A percentile compares a stretch with the other conserved stretches of the same genome.
Evolutionary conservation across 202 grass and related monocot species (phyloP).

Genomic region (Musa balbisiana): DNA sequence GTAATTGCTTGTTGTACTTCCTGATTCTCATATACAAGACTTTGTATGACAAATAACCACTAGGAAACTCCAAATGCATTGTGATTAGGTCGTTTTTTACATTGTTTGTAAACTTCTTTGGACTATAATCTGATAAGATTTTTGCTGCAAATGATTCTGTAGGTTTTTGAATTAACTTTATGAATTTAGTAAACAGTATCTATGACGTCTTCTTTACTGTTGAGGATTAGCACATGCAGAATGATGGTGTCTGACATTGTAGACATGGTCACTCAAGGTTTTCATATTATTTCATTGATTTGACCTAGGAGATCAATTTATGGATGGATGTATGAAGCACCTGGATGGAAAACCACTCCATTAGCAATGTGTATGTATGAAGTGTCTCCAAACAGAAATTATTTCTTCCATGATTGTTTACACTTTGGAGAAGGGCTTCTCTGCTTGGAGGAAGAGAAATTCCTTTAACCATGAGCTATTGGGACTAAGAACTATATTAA

Average conservation of each 20-base stretch:
- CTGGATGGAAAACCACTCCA: neutral
- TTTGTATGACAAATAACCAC: neutral
- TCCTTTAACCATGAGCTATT: too few species aligned
- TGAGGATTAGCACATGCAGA: neutral
- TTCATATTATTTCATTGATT: neutral
- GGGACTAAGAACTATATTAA: too few species aligned
- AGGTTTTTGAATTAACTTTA: neutral
- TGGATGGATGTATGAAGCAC: neutral
- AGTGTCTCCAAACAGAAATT: too few species aligned
- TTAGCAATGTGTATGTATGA: too few species aligned
- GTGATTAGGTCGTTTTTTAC: neutral
- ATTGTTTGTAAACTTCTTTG: neutral
- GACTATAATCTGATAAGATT: neutral
- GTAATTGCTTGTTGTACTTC: neutral
- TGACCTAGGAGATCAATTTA: neutral
- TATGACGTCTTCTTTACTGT: too few species aligned
- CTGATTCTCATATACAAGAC: neutral
- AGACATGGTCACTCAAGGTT: neutral
- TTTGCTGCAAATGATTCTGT: neutral
- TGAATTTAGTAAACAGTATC: neutral
- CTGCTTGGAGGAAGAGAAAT: too few species aligned
- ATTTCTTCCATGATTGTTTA: too few species aligned
- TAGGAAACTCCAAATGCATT: neutral
- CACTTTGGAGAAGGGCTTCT: too few species aligned
- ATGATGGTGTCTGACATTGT: neutral